Evolutionary conservation across 257 asterid species (phyloP), one percentile per base, ranked within the genome.

Genomic region (Jaltomata sinuosa): DNA sequence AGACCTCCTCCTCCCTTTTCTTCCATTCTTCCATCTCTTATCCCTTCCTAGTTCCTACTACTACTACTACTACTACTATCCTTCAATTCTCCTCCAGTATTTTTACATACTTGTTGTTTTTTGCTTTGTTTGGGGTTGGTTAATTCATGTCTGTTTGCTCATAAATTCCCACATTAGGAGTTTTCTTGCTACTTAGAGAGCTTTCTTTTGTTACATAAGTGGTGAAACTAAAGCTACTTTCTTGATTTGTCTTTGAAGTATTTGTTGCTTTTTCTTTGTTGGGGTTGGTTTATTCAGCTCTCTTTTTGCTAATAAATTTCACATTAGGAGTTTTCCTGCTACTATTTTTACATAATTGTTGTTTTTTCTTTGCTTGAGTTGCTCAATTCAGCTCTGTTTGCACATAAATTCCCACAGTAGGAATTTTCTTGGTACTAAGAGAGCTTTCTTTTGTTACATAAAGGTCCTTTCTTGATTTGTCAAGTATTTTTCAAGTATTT

Each of bases 1-100:
- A 87, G 92, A 31, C 71, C 57, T 34, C 18, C 83, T 31, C 61
- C 54, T 49, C 11, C 15, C 47, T 14, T n/a, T 36, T 49, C 79
- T 36, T 65, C 85, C 31, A 45, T 72, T 72, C 47, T 61, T 45
- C 18, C 82, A 18, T 4, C 72, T 49, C 81, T 36, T 22, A 21
- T 34, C 14, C 29, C 55, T 52, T 47, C 53, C 80, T 0, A 4
- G 3, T 15, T 45, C 11, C 8, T n/a, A n/a, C n/a, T n/a, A n/a
- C n/a, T n/a, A n/a, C n/a, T n/a, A n/a, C n/a, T n/a, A n/a, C n/a
- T n/a, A n/a, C 52, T 45, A 45, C 15, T 11, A 45, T 11, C 76
- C 29, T 0, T n/a, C 65, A 32, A 54, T n/a, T 40, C 27, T 29
- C 84, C 11, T n/a, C n/a, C n/a, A n/a, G n/a, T n/a, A 38, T 38